Conservation (phyloP, 2,329 filamentous ascomycete genomes). For the Aspergillus aculeatinus region DNA sequence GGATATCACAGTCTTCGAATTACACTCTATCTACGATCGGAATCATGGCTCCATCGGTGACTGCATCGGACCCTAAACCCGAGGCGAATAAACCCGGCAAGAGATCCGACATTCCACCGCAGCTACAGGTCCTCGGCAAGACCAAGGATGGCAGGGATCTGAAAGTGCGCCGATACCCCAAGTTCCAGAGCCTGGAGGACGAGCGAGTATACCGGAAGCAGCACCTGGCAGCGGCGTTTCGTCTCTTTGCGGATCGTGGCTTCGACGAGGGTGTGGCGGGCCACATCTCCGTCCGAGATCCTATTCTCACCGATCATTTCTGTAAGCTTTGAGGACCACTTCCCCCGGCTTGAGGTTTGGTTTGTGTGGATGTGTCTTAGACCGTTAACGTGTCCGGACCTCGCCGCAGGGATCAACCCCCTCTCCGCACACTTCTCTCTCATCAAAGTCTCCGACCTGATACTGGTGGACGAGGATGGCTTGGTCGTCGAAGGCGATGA, state of each 20-base stretch:
- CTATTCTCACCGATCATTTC: constrained; percentile 32
- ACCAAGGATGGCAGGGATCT: not conserved
- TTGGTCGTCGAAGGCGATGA: constrained; percentile 40
- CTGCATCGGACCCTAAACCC: not conserved
- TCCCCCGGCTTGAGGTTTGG: not conserved
- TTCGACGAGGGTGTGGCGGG: constrained; percentile 30
- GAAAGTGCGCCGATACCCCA: not conserved
- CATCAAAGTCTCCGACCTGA: constrained; percentile 40
- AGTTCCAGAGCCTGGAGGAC: not conserved
- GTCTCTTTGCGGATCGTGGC: constrained; percentile 20
- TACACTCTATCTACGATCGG: not conserved
- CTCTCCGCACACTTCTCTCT: constrained; percentile 20
- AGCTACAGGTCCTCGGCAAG: not conserved
- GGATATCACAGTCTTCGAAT: no score
- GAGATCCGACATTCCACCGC: not conserved
- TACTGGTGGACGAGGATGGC: constrained; percentile 47
- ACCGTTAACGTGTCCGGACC: no score
- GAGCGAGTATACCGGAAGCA: constrained; percentile 15
- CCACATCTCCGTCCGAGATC: constrained; percentile 46
- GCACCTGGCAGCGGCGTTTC: constrained; percentile 47
- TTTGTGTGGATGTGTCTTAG: not conserved
- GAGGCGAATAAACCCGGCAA: not conserved
- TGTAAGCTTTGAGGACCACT: constrained; percentile 12
- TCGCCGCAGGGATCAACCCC: not conserved
- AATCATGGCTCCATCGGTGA: not conserved